phyloP scores from a whole-genome alignment of 2,329 filamentous ascomycete genomes.

The Arthrinium phaeospermum region DNA sequence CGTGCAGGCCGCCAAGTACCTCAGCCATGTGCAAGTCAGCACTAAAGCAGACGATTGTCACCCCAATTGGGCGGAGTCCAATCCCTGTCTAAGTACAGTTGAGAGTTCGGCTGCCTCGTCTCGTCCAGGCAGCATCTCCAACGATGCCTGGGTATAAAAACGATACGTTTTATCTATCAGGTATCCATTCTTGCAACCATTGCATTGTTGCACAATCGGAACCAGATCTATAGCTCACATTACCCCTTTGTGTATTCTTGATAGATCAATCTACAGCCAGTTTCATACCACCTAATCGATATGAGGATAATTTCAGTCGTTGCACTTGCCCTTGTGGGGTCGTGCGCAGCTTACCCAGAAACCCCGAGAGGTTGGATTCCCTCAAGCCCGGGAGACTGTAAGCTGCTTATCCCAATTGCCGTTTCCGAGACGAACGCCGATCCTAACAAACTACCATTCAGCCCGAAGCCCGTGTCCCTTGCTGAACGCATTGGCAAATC shows the following conservation, averaged over 20 bases:
- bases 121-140: neutral
- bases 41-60: neutral
- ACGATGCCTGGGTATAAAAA: neutral
- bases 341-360: neutral
- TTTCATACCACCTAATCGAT: neutral
- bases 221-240: neutral
- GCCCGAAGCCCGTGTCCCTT: constrained; percentile 1
- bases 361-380: neutral
- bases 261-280: neutral
- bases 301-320: neutral
- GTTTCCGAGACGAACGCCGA: too few species aligned
- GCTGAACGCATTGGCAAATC: constrained; percentile 17
- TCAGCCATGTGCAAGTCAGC: neutral
- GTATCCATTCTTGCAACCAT: neutral
- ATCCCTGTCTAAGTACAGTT: neutral
- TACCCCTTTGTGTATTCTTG: neutral
- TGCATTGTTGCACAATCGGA: neutral
- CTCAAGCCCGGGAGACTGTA: neutral
- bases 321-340: neutral
- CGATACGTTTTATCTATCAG: neutral
- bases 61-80: neutral
- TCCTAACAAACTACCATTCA: neutral
- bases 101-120: neutral
- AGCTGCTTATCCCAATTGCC: neutral
- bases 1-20: neutral